Conservation (phyloP, 768 basidiomycete species). For the Boletus eberwhitei region DNA sequence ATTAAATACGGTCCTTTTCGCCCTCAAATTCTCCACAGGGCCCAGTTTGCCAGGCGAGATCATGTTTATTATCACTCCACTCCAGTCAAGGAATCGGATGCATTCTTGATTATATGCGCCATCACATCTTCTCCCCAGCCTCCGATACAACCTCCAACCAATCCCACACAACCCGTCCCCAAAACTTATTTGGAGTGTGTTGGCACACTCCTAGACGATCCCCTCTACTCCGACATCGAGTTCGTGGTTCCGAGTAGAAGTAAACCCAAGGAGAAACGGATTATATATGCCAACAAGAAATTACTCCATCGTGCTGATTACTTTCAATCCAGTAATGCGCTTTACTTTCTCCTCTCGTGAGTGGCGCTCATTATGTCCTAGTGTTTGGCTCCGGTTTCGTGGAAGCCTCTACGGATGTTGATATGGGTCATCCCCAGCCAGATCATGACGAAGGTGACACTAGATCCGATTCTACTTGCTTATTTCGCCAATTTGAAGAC, state of each 20-base stretch:
- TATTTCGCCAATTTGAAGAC: conserved; percentile 40
- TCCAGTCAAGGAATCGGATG: conserved; percentile 54
- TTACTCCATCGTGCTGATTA: conserved; percentile 72
- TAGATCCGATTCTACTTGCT: conserved; percentile 48
- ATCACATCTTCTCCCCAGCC: conserved; percentile 66
- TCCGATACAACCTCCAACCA: conserved; percentile 42
- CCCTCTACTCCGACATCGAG: conserved; percentile 80
- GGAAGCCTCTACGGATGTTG: conserved; percentile 45
- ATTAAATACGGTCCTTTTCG: neutral
- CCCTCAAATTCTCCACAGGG: conserved; percentile 40
- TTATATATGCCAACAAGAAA: conserved; percentile 67
- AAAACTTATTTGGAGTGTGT: conserved; percentile 64
- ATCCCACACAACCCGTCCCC: conserved; percentile 56
- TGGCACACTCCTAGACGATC: conserved; percentile 75
- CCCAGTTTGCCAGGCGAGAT: conserved; percentile 77
- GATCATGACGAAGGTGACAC: conserved; percentile 40
- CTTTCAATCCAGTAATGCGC: conserved; percentile 62
- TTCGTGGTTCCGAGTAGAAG: conserved; percentile 62
- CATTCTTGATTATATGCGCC: conserved; percentile 73
- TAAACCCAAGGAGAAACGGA: conserved; percentile 35
- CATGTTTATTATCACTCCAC: conserved; percentile 58
- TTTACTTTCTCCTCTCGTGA: neutral
- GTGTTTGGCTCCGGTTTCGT: conserved; percentile 75
- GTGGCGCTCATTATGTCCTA: conserved; percentile 24
- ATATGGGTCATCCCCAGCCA: conserved; percentile 16